Base-by-base conservation (phyloP, 2,329 filamentous ascomycete genomes). In the Orbilia oligospora region DNA sequence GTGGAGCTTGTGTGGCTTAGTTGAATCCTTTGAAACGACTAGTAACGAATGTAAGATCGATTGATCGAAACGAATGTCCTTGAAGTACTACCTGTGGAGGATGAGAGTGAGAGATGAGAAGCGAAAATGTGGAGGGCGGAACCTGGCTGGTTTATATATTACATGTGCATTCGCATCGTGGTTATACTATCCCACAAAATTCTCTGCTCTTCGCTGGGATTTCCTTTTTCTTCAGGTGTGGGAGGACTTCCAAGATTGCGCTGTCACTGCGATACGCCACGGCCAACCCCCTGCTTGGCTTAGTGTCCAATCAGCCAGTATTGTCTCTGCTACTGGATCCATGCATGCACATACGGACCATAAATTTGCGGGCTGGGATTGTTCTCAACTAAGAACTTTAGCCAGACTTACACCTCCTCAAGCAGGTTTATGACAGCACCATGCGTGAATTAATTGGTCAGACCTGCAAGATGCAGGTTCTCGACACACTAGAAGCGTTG, bases 1-100 rank as follows among this genome's bases (percentile, higher is more conserved):
- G 72, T 46, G 30, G 61, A 67, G 63, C 44, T 77, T 61, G 49
- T 27, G 38, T 68, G 38, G 41, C 46, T 44, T 51, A 46, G 22
- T 51, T 58, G 56, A 48, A 55, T 72, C 36, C 44, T 8, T 10
- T 56, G 56, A 69, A 78, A 72, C 75, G 75, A 72, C 64, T 67
- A 46, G 49, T 78, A 78, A 72, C 75, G 75, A 78, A 65, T 78
- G 75, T 78, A 58, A 46, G 58, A 72, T 78, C 75, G 75, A 72
- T 38, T 18, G 75, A 78, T 78, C 75, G 71, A 78, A 78, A 69
- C 75, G 75, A 78, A 48, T 78, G 75, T 78, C 63, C 75, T 69
- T 55, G 58, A 75, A 46, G 44, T 46, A 46, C 71, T 75, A 24
- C 30, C 33, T 71, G 49, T 55, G 22, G 38, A 46, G n/a, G 48